Percentiles rank a stretch among this genome's conserved stretches.
These are phyloP conservation scores for Penicillium malachiteum DNA, from an alignment of 495 filamentous ascomycete genomes.

Conservation along the genomic window DNA sequence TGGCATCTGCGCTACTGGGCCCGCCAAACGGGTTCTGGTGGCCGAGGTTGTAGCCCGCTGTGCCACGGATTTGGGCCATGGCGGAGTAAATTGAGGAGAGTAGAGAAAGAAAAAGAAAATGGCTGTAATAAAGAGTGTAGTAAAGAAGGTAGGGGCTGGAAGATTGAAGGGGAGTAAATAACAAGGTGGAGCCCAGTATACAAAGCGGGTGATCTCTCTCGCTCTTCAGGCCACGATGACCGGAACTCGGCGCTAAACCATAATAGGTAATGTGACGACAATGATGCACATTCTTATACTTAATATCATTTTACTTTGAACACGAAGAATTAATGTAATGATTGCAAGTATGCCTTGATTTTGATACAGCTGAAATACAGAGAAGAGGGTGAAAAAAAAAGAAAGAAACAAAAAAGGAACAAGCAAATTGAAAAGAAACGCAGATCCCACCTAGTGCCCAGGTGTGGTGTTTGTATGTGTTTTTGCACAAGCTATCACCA, in stretches of 20 bases:
- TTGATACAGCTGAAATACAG: conserved; percentile 14
- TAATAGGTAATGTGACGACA: conserved; percentile 37
- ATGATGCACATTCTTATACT: conserved; percentile 12
- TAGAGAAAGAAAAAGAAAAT: conserved; percentile 1
- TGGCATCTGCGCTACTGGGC: conserved; percentile 57
- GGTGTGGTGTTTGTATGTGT: conserved; percentile 16
- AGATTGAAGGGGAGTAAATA: conserved; percentile 22
- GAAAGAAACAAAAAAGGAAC: conserved; percentile 13
- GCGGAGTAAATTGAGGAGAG: conserved; percentile 14
- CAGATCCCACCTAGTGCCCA: conserved; percentile 12
- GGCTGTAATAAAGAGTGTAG: conserved; percentile 6
- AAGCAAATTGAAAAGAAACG: conserved; percentile 8
- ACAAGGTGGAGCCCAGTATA: conserved; percentile 25
- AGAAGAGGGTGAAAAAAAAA: conserved; percentile 7
- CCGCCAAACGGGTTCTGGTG: conserved; percentile 71
- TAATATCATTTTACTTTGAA: not conserved
- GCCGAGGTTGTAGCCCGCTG: conserved; percentile 91
- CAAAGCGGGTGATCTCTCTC: conserved; percentile 6
- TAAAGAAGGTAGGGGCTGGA: conserved; percentile 7
- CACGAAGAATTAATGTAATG: not conserved
- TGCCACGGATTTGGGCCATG: conserved; percentile 97
- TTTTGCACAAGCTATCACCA: not conserved
- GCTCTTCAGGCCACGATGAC: conserved; percentile 46
- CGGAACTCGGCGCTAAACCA: conserved; percentile 39
- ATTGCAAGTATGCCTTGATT: conserved; percentile 16